Conservation (phyloP, 2,329 filamentous ascomycete species). For the Zymoseptoria ardabiliae region DNA sequence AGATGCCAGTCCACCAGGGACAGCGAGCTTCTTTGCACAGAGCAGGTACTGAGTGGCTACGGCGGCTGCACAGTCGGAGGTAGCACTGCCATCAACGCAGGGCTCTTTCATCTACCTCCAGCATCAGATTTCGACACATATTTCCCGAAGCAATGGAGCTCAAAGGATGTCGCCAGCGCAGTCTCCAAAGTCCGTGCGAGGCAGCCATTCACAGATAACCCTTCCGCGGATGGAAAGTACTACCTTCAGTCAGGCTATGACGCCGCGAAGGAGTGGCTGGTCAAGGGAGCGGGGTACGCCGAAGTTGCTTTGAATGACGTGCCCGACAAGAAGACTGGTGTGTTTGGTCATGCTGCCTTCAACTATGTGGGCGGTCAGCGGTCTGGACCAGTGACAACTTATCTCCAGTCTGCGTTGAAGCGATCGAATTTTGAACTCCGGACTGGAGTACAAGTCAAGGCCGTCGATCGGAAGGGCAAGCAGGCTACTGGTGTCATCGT, state of each 20-base stretch:
- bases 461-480: slow-evolving; percentile 47
- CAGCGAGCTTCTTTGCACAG: slow-evolving; percentile 36
- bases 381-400: slow-evolving; percentile 41
- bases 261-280: slow-evolving; percentile 44
- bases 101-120: slow-evolving; percentile 53
- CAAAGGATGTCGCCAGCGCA: slow-evolving; percentile 41
- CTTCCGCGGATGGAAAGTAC: slow-evolving; percentile 50
- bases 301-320: slow-evolving; percentile 43
- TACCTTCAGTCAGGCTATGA: slow-evolving; percentile 44
- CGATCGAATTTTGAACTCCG: slow-evolving; percentile 49
- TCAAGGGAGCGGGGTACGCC: slow-evolving; percentile 41
- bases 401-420: slow-evolving; percentile 44
- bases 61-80: slow-evolving; percentile 49
- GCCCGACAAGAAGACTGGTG: slow-evolving; percentile 45
- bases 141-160: slow-evolving; percentile 49
- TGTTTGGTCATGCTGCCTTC: slow-evolving; percentile 37
- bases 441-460: slow-evolving; percentile 42
- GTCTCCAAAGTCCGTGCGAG: slow-evolving; percentile 39
- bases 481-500: slow-evolving; percentile 48
- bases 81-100: slow-evolving; percentile 55
- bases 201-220: slow-evolving; percentile 53
- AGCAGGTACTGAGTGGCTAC: slow-evolving; percentile 32
- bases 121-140: slow-evolving; percentile 52
- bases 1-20: background rate
- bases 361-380: slow-evolving; percentile 39